These are phyloP conservation scores for Aspergillus sparsus DNA, from an alignment of 495 filamentous ascomycete species.

Conservation along the genomic window DNA sequence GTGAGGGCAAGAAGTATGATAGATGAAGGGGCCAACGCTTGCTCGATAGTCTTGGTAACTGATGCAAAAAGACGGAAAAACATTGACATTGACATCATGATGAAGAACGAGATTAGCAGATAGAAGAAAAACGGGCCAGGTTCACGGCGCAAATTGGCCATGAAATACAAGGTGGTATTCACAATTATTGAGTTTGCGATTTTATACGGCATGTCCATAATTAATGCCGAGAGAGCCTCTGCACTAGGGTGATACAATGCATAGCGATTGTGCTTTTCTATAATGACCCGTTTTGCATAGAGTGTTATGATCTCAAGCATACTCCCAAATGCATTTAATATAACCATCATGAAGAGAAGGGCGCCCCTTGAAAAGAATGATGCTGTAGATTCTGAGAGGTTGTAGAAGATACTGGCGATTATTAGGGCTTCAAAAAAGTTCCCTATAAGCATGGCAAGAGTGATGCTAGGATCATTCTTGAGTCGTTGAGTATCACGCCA, in stretches of 20 bases:
- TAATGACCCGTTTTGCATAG: slow-evolving; percentile 56
- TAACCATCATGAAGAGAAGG: slow-evolving; percentile 79
- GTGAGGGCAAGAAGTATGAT: slow-evolving; percentile 36
- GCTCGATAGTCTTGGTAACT: slow-evolving; percentile 66
- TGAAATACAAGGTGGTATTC: slow-evolving; percentile 55
- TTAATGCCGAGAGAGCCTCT: slow-evolving; percentile 54
- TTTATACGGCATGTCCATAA: slow-evolving; percentile 58
- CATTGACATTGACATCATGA: slow-evolving; percentile 64
- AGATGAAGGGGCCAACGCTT: slow-evolving; percentile 37
- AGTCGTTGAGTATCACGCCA: slow-evolving; percentile 50
- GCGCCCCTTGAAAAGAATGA: slow-evolving; percentile 75
- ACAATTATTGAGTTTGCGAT: slow-evolving; percentile 45
- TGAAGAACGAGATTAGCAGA: slow-evolving; percentile 64
- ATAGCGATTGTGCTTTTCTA: slow-evolving; percentile 61
- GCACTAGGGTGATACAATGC: slow-evolving; percentile 60
- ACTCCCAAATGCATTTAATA: slow-evolving; percentile 78
- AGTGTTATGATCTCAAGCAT: slow-evolving; percentile 64
- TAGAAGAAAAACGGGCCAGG: slow-evolving; percentile 74
- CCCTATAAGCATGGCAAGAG: slow-evolving; percentile 63
- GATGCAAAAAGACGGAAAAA: slow-evolving; percentile 78
- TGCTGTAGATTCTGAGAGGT: slow-evolving; percentile 57
- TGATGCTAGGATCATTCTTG: slow-evolving; percentile 64
- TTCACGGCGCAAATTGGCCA: slow-evolving; percentile 53
- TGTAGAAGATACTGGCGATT: slow-evolving; percentile 79
- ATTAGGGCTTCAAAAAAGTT: slow-evolving; percentile 74